Evolutionary conservation across 371 early-diverging fungal genomes (phyloP).

Genomic region (Blakeslea trispora): DNA sequence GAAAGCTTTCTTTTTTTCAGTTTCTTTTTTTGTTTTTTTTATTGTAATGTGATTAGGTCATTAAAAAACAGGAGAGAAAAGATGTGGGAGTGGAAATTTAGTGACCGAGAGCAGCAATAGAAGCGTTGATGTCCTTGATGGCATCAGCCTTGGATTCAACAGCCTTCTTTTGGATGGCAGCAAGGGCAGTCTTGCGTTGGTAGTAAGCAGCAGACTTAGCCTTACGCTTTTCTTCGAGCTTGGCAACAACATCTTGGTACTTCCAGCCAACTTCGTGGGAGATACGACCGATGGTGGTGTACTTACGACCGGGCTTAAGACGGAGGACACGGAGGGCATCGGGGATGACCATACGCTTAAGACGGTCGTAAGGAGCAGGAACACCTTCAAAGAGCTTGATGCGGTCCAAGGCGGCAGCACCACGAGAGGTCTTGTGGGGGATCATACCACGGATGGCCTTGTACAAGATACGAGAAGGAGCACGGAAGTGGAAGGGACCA

Average conservation of each 20-base stretch:
- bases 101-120: conserved; percentile 41
- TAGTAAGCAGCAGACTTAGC: conserved; percentile 88
- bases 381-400: conserved; percentile 99
- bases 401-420: conserved; percentile 95
- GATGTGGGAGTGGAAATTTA: conserved; percentile 12
- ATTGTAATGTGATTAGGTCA: too few species aligned
- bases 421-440: conserved; percentile 98
- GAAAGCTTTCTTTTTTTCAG: too few species aligned
- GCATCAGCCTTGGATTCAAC: conserved; percentile 43
- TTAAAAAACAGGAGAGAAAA: too few species aligned
- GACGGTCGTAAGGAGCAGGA: conserved; percentile 95
- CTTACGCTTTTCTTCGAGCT: conserved; percentile 97
- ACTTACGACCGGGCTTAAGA: conserved; percentile 96
- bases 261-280: conserved; percentile 99
- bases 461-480: conserved; percentile 98
- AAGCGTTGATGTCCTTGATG: conserved; percentile 45
- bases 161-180: conserved; percentile 46
- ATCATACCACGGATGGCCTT: conserved; percentile 98
- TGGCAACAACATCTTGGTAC: conserved; percentile 92
- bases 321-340: conserved; percentile 95
- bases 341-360: conserved; percentile 96
- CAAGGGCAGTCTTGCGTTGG: conserved; percentile 72
- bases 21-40: too few species aligned
- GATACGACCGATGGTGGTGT: conserved; percentile 91
- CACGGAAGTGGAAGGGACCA: conserved; percentile 99